Conservation (phyloP, 176 grass and related monocot genomes). For the Eragrostis nindensis region DNA sequence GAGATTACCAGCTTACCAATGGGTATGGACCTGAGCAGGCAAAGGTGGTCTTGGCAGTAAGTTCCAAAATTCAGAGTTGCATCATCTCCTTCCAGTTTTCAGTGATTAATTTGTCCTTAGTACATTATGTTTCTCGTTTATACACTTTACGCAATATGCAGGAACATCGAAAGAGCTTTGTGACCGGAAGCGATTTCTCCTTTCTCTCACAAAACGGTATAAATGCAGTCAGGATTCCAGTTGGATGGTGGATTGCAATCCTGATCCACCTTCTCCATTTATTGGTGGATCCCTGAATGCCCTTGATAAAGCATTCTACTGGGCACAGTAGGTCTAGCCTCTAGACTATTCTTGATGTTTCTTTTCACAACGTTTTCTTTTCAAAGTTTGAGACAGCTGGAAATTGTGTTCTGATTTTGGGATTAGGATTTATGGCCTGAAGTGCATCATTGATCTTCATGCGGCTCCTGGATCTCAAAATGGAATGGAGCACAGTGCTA, state of each 20-base stretch:
- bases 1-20: conserved; percentile 93
- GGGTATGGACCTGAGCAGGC: conserved; percentile 64
- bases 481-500: conserved; percentile 91
- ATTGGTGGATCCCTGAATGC: conserved; percentile 73
- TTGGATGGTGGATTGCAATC: conserved; percentile 98
- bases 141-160: conserved; percentile 40
- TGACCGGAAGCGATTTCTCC: conserved; percentile 74
- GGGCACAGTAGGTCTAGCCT: conserved; percentile 85
- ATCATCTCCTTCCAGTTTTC: background rate
- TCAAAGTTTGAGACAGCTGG: conserved; percentile 18
- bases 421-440: conserved; percentile 74
- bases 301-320: conserved; percentile 80
- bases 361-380: conserved; percentile 5
- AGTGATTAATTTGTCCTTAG: background rate
- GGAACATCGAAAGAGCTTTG: conserved; percentile 74
- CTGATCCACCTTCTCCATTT: conserved; percentile 80
- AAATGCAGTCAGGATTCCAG: conserved; percentile 91
- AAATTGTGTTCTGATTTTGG: conserved; percentile 45
- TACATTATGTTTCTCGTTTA: background rate
- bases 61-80: conserved; percentile 34
- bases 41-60: conserved; percentile 64
- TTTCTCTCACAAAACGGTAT: conserved; percentile 62
- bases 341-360: conserved; percentile 46
- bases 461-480: conserved; percentile 92
- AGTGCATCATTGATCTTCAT: conserved; percentile 97